Conservation (phyloP, 768 basidiomycete genomes). For the Calocybe gangraenosa region DNA sequence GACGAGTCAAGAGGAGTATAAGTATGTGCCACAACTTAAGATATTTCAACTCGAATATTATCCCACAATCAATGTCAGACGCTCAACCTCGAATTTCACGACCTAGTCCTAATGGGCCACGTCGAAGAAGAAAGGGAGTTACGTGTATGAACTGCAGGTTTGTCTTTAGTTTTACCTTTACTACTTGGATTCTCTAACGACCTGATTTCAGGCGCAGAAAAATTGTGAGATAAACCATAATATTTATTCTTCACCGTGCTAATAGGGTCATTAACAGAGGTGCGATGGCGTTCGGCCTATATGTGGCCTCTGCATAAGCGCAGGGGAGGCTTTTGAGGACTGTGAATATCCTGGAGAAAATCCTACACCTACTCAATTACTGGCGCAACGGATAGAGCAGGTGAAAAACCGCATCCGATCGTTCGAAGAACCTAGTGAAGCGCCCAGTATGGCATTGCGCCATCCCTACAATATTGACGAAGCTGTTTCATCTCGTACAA, state of each 20-base stretch:
- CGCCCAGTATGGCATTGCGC: conserved; percentile 2
- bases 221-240: conserved; percentile 4
- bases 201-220: conserved; percentile 9
- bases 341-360: conserved; percentile 13
- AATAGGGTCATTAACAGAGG: neutral
- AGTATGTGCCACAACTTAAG: too few relatives aligned
- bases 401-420: conserved; percentile 5
- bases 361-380: conserved; percentile 5
- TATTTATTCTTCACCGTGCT: neutral
- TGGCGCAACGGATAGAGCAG: conserved; percentile 9
- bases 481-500: neutral
- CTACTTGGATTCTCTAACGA: neutral
- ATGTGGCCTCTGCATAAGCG: conserved; percentile 7
- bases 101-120: neutral
- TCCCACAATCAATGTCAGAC: neutral
- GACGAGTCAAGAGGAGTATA: too few relatives aligned
- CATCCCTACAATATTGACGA: conserved; percentile 6
- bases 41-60: too few relatives aligned
- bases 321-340: conserved; percentile 6
- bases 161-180: neutral
- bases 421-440: conserved; percentile 3
- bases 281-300: conserved; percentile 11
- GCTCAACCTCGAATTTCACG: neutral
- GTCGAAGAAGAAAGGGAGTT: conserved; percentile 8
- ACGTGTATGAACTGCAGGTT: conserved; percentile 15